Conservation (phyloP, 176 grass and related monocot genomes). For the Alloteropsis semialata region DNA sequence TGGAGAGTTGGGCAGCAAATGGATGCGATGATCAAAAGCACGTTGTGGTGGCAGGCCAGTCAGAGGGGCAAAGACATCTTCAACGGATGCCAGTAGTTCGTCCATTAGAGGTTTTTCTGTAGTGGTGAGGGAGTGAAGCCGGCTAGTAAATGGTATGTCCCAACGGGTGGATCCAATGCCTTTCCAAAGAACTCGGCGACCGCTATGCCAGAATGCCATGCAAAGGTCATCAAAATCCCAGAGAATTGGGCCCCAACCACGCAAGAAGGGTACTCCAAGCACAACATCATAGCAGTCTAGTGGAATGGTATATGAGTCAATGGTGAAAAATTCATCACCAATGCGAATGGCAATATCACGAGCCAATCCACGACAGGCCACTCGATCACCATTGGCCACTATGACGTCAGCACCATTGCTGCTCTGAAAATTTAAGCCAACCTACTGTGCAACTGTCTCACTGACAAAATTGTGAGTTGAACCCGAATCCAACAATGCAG, state of each 20-base stretch:
- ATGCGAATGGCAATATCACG: background rate
- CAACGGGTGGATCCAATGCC: background rate
- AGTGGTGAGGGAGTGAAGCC: fast-evolving
- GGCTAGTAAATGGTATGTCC: background rate
- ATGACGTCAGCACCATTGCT: background rate
- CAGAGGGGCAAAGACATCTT: background rate
- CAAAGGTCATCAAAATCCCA: background rate
- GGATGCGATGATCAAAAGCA: background rate
- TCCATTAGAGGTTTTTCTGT: background rate
- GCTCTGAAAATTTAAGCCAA: background rate
- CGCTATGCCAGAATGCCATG: background rate
- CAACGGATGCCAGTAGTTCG: fast-evolving
- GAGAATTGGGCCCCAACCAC: background rate
- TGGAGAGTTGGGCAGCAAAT: background rate
- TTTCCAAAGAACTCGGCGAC: background rate
- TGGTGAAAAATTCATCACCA: background rate
- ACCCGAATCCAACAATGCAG: no score
- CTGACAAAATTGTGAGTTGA: no score
- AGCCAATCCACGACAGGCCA: background rate
- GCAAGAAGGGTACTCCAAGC: background rate
- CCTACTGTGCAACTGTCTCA: fast-evolving
- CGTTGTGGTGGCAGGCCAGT: background rate
- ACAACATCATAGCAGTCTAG: background rate
- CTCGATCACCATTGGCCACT: background rate
- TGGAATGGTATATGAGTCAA: background rate